Evolutionary conservation across 108 stramenopile species (phyloP).

Genomic region (Fistulifera pelliculosa): DNA sequence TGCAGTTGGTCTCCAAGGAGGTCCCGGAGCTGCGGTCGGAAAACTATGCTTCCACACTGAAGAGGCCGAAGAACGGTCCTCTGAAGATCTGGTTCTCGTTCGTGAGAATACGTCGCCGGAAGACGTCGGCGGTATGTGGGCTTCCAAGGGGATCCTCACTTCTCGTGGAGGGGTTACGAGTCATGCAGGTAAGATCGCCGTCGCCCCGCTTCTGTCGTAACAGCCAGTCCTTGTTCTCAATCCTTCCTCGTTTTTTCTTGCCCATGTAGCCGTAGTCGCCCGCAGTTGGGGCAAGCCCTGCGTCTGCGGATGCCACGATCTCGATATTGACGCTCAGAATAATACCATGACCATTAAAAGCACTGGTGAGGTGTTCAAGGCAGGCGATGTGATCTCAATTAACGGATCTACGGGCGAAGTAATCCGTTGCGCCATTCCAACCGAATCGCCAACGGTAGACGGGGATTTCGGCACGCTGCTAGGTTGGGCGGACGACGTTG

Average conservation of each 20-base stretch:
- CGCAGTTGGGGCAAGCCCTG: slow-evolving; percentile 89
- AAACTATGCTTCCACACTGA: slow-evolving; percentile 69
- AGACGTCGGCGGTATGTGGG: slow-evolving; percentile 88
- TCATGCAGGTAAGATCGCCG: slow-evolving; percentile 2
- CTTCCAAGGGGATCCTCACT: slow-evolving; percentile 71
- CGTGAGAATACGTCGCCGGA: slow-evolving; percentile 60
- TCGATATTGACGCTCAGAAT: slow-evolving; percentile 42
- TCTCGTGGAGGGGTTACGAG: slow-evolving; percentile 70
- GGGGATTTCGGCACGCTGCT: slow-evolving; percentile 48
- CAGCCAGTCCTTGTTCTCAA: neutral
- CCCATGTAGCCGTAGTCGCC: slow-evolving; percentile 60
- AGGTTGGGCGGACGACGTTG: slow-evolving; percentile 53
- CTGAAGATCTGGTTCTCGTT: slow-evolving; percentile 64
- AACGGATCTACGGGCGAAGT: slow-evolving; percentile 81
- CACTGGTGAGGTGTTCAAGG: slow-evolving; percentile 47
- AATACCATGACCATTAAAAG: slow-evolving; percentile 47
- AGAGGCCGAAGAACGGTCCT: slow-evolving; percentile 58
- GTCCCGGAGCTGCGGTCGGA: slow-evolving; percentile 83
- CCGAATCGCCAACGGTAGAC: slow-evolving; percentile 28
- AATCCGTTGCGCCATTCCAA: slow-evolving; percentile 33
- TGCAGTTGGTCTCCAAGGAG: slow-evolving; percentile 72
- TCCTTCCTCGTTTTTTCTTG: neutral
- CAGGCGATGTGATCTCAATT: slow-evolving; percentile 63
- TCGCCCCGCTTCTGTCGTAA: neutral
- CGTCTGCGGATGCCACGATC: slow-evolving; percentile 70